Conservation (phyloP, 176 grass and related monocot species). For the Puya raimondii region DNA sequence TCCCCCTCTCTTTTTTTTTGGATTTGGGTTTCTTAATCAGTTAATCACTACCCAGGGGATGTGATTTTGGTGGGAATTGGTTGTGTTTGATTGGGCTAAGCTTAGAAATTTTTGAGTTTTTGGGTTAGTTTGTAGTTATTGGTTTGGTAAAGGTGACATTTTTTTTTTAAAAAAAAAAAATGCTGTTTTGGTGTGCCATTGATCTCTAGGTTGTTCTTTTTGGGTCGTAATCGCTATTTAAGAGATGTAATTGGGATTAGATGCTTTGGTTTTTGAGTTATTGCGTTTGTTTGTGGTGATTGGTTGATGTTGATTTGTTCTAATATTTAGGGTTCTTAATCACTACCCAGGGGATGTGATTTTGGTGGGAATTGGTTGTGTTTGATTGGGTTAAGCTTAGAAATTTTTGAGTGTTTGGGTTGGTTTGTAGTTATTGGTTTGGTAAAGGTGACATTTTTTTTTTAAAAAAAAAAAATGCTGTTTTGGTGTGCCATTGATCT, state of each 20-base stretch:
- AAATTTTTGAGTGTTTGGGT: no score
- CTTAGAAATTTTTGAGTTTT: no score
- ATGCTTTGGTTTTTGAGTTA: no score
- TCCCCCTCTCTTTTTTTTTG: background rate
- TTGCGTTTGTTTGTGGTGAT: background rate
- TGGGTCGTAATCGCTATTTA: no score
- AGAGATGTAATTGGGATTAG: no score
- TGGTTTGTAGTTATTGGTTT: background rate
- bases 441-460: background rate
- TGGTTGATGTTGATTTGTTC: background rate
- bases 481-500: no score
- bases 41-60: background rate
- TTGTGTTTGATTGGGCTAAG: no score
- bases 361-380: background rate
- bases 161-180: no score
- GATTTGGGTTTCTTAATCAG: background rate
- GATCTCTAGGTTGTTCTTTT: no score
- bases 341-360: background rate
- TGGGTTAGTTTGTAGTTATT: background rate
- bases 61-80: background rate
- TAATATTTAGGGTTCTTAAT: background rate
- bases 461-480: no score
- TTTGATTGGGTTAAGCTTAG: no score
- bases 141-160: background rate
- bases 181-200: no score